Evolutionary conservation across 2,329 filamentous ascomycete genomes (phyloP).

Genomic region (Ophiocordyceps australis): DNA sequence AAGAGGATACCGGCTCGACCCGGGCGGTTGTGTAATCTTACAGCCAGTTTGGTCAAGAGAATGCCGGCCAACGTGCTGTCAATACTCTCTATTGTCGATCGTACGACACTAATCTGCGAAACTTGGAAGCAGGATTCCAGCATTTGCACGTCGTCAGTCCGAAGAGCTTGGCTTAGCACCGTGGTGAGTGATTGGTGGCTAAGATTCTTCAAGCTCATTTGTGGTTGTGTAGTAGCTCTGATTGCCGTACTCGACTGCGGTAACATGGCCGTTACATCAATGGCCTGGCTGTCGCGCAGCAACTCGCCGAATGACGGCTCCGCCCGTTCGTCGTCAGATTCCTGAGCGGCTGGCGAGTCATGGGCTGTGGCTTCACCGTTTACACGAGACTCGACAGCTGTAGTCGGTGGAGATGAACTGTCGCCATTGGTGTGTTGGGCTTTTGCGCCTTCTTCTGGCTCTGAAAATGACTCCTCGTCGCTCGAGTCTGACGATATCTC

Average conservation of each 20-base stretch:
- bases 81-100: constrained; percentile 76
- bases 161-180: constrained; percentile 83
- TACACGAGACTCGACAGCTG: constrained; percentile 3
- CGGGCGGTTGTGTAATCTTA: constrained; percentile 70
- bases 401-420: constrained; percentile 4
- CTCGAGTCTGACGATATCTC: constrained; percentile 39
- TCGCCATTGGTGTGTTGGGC: constrained; percentile 4
- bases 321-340: constrained; percentile 27
- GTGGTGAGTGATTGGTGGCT: constrained; percentile 71
- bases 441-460: constrained; percentile 19
- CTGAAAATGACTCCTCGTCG: constrained; percentile 27
- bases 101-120: constrained; percentile 57
- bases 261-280: constrained; percentile 54
- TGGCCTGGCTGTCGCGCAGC: constrained; percentile 52
- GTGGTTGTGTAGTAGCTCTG: constrained; percentile 19
- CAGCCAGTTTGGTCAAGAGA: constrained; percentile 69
- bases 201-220: constrained; percentile 37
- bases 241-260: constrained; percentile 15
- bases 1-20: constrained; percentile 81
- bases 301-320: constrained; percentile 75
- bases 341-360: constrained; percentile 11
- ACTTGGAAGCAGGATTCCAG: constrained; percentile 85
- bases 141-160: constrained; percentile 76
- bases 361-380: constrained; percentile 8
- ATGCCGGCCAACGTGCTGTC: constrained; percentile 67